Percentiles rank a stretch among this genome's conserved stretches.
Conservation (phyloP, 1,284 basidiomycete genomes). For the Trichosporon inkin region DNA sequence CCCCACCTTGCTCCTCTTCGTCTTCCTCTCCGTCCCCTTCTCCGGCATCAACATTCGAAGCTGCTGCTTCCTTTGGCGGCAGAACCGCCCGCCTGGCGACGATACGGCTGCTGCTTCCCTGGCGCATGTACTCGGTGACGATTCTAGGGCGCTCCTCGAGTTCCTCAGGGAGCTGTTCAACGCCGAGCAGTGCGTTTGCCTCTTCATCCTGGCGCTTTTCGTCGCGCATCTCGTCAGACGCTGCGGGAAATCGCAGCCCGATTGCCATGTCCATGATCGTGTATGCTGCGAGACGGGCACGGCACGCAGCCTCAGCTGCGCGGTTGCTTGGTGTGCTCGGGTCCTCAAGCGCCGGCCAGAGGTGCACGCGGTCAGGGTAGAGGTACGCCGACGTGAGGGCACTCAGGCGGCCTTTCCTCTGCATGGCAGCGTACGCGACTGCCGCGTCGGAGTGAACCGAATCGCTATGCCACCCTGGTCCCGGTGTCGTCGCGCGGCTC, state of each 20-base stretch:
- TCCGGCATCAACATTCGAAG: neutral
- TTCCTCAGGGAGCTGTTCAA: slow-evolving; percentile 11
- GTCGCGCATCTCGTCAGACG: slow-evolving; percentile 41
- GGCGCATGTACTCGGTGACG: slow-evolving; percentile 66
- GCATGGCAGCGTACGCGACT: slow-evolving; percentile 31
- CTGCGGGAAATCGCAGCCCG: slow-evolving; percentile 28
- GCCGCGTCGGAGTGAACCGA: slow-evolving; percentile 4
- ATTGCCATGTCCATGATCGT: slow-evolving; percentile 45
- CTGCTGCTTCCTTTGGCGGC: neutral
- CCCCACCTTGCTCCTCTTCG: neutral
- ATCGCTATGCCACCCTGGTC: neutral
- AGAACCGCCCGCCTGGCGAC: slow-evolving; percentile 53
- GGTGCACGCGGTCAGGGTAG: slow-evolving; percentile 38
- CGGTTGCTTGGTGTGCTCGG: slow-evolving; percentile 30
- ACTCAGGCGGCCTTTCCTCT: slow-evolving; percentile 28
- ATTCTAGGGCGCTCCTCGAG: slow-evolving; percentile 12
- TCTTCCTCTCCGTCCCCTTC: neutral
- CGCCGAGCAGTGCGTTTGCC: slow-evolving; percentile 22
- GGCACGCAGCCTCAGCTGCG: slow-evolving; percentile 20
- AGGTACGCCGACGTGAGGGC: slow-evolving; percentile 34
- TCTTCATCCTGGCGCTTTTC: slow-evolving; percentile 24
- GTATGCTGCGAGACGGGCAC: slow-evolving; percentile 33
- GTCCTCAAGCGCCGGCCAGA: slow-evolving; percentile 38
- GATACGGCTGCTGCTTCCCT: slow-evolving; percentile 62
- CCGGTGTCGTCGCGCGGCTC: slow-evolving; percentile 12